phyloP scores from a whole-genome alignment of 2,329 filamentous ascomycete genomes.

The Talaromyces marneffei region DNA sequence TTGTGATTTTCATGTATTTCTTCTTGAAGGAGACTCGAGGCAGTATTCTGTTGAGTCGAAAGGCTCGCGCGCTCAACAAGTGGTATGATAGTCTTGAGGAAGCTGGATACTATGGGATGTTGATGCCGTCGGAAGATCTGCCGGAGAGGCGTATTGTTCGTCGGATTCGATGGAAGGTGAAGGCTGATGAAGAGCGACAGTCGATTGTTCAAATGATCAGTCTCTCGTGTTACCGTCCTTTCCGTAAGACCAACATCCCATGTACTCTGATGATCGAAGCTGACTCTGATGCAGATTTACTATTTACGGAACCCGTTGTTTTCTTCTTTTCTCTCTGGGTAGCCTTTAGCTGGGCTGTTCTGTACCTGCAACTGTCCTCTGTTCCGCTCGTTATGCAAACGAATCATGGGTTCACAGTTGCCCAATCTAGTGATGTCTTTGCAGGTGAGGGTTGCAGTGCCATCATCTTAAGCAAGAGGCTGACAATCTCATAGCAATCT shows the following conservation, averaged over 20 bases:
- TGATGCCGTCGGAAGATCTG: conserved; percentile 35
- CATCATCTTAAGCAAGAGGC: neutral
- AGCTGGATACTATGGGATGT: conserved; percentile 54
- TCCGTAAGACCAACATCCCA: conserved; percentile 45
- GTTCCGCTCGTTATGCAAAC: conserved; percentile 70
- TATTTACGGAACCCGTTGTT: conserved; percentile 59
- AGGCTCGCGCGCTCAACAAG: conserved; percentile 65
- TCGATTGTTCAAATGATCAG: conserved; percentile 64
- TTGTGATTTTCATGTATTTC: conserved; percentile 60
- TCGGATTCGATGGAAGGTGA: conserved; percentile 73
- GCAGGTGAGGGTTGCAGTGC: conserved; percentile 31
- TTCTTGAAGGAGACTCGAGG: conserved; percentile 80
- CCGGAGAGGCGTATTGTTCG: conserved; percentile 29
- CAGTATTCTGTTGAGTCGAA: conserved; percentile 69
- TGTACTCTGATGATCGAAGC: neutral
- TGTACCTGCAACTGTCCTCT: conserved; percentile 78
- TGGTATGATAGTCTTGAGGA: conserved; percentile 73
- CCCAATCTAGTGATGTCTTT: conserved; percentile 68
- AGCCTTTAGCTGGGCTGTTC: conserved; percentile 79
- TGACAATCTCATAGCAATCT: conserved; percentile 49
- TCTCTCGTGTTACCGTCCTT: conserved; percentile 70
- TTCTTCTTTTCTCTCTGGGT: conserved; percentile 81
- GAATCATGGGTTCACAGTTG: conserved; percentile 61
- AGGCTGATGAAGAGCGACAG: conserved; percentile 68
- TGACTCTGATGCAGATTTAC: conserved; percentile 38